Conservation (phyloP, 306 rosid species). For the Abrus precatorius region DNA sequence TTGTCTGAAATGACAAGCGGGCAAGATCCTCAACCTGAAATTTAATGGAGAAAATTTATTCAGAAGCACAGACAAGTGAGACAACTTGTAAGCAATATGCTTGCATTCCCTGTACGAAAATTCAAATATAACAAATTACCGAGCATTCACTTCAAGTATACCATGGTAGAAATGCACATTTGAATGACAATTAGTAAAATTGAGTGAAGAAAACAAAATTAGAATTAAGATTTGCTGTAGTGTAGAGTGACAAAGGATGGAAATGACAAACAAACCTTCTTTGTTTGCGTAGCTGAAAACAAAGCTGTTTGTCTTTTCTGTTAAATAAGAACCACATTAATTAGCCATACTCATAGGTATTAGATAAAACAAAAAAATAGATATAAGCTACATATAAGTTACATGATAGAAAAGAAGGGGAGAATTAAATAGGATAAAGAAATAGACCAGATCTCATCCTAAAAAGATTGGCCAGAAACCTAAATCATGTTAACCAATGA, state of each 20-base stretch:
- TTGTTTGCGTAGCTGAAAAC: constrained; percentile 97
- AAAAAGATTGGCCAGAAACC: constrained; percentile 25
- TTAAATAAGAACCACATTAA: constrained; percentile 48
- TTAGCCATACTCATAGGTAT: constrained; percentile 38
- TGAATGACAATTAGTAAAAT: neutral
- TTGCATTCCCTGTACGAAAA: constrained; percentile 13
- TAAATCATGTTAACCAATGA: constrained; percentile 18
- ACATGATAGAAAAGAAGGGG: neutral
- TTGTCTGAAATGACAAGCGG: constrained; percentile 79
- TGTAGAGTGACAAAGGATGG: neutral
- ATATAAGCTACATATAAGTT: constrained; percentile 11
- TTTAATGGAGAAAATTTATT: constrained; percentile 17
- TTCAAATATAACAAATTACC: constrained; percentile 25
- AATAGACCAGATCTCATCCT: constrained; percentile 16
- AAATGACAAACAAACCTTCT: constrained; percentile 71
- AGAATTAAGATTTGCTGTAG: constrained; percentile 14
- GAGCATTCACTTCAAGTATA: constrained; percentile 11
- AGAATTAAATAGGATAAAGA: neutral
- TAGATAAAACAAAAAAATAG: neutral
- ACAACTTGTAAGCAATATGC: neutral
- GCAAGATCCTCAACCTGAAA: constrained; percentile 92
- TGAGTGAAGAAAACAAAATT: neutral
- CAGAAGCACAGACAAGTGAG: neutral
- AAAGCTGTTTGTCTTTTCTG: constrained; percentile 96
- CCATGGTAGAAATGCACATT: neutral